Percentiles rank a stretch among this genome's conserved stretches.
phyloP scores from a whole-genome alignment of 352 stramenopile genomes.

The Phytophthora parvispora region DNA sequence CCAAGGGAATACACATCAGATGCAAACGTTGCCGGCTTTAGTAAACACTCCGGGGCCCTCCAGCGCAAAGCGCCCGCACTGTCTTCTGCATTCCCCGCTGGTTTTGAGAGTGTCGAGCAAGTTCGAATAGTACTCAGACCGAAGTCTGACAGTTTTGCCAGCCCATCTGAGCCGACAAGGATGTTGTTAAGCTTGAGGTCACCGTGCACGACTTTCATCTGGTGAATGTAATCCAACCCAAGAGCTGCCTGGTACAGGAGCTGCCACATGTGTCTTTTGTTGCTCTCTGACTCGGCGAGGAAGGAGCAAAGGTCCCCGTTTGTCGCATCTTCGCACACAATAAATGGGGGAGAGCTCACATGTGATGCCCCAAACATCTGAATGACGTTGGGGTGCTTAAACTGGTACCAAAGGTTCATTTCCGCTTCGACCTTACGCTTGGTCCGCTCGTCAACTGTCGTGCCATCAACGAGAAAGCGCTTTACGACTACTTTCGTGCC shows the following conservation, averaged over 20 bases:
- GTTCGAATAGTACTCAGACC: constrained; percentile 13
- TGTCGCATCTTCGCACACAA: no score
- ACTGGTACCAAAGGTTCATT: constrained; percentile 5
- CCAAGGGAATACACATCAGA: background rate
- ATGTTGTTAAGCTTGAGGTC: constrained; percentile 41
- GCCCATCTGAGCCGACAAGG: constrained; percentile 14
- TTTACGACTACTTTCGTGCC: constrained; percentile 4
- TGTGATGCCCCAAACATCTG: no score
- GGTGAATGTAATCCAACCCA: constrained; percentile 31
- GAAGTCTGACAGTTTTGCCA: constrained; percentile 35
- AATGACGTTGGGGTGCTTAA: no score
- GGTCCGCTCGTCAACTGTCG: background rate
- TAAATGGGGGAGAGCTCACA: no score
- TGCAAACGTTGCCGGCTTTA: background rate
- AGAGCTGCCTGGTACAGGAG: constrained; percentile 26
- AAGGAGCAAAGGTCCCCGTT: no score
- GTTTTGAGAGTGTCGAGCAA: background rate
- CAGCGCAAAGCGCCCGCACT: background rate
- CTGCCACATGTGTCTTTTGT: no score
- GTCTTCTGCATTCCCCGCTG: background rate
- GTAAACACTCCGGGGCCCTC: background rate
- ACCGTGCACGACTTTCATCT: constrained; percentile 26
- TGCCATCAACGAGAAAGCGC: constrained; percentile 1
- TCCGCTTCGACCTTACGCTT: background rate
- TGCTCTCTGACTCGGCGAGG: no score